Percentiles rank a stretch among this genome's conserved stretches.
phyloP scores from a whole-genome alignment of 257 asterid species.

The Coffea eugenioides region DNA sequence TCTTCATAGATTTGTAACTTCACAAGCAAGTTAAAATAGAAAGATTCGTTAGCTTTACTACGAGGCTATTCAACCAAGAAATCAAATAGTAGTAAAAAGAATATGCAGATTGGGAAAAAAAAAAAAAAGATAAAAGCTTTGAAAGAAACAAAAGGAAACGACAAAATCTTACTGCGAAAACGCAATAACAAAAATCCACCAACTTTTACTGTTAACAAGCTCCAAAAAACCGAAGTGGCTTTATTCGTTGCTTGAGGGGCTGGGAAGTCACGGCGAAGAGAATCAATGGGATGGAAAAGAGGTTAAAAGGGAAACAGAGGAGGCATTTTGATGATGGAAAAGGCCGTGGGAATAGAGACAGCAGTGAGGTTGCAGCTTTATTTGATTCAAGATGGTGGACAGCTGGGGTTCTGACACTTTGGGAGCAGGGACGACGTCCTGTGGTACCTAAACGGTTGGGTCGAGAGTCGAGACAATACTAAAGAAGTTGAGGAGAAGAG shows the following conservation, averaged over 20 bases:
- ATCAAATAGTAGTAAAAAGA: not conserved
- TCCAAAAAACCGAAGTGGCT: not conserved
- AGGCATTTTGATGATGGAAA: not conserved
- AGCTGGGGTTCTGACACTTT: not conserved
- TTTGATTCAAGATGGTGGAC: not conserved
- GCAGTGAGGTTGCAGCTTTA: not conserved
- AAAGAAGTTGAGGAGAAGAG: too few species aligned
- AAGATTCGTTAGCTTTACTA: constrained; percentile 8
- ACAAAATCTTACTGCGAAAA: not conserved
- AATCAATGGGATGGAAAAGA: not conserved
- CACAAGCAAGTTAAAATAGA: not conserved
- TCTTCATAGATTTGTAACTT: not conserved
- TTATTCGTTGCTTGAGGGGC: not conserved
- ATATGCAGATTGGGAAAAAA: not conserved
- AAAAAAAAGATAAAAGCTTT: not conserved
- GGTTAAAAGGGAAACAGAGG: not conserved
- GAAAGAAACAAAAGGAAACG: not conserved
- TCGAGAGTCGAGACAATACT: too few species aligned
- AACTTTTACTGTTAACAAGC: not conserved
- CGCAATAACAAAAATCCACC: not conserved
- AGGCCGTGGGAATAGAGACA: constrained; percentile 3
- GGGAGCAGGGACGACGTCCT: not conserved
- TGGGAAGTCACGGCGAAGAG: not conserved
- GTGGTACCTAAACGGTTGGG: not conserved
- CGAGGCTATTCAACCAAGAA: constrained; percentile 7